phyloP scores from a whole-genome alignment of 1,139 yeast species.

The Zygoascus meyerae region DNA sequence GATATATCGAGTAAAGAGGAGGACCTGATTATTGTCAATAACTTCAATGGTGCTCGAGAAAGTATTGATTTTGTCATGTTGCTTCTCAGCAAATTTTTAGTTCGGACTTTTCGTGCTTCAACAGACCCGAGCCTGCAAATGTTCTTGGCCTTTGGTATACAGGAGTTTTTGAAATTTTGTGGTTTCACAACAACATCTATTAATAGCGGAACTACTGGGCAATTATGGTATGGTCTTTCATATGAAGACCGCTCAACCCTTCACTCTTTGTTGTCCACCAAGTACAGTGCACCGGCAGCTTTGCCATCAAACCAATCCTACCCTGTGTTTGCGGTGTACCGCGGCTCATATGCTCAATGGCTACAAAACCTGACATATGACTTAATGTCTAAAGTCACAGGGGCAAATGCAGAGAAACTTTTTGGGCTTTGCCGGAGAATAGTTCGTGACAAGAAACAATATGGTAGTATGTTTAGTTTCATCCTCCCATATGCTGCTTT shows the following conservation, averaged over 20 bases:
- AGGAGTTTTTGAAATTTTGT: slow-evolving; percentile 68
- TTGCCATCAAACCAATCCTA: slow-evolving; percentile 29
- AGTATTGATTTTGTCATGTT: slow-evolving; percentile 57
- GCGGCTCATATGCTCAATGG: slow-evolving; percentile 52
- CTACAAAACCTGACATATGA: slow-evolving; percentile 62
- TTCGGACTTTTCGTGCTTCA: slow-evolving; percentile 83
- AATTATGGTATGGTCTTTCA: slow-evolving; percentile 57
- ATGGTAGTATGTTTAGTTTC: slow-evolving; percentile 60
- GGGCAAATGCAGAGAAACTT: slow-evolving; percentile 44
- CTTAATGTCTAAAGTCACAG: slow-evolving; percentile 44
- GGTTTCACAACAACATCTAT: slow-evolving; percentile 39
- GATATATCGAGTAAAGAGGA: slow-evolving; percentile 31
- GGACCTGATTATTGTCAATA: slow-evolving; percentile 49
- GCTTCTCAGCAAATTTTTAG: slow-evolving; percentile 62
- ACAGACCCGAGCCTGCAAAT: slow-evolving; percentile 82
- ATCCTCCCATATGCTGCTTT: slow-evolving; percentile 76
- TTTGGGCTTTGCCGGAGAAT: slow-evolving; percentile 62
- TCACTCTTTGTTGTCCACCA: slow-evolving; percentile 68
- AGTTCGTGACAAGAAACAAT: slow-evolving; percentile 56
- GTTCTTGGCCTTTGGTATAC: slow-evolving; percentile 84
- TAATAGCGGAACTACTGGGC: slow-evolving; percentile 7
- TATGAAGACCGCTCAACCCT: slow-evolving; percentile 69
- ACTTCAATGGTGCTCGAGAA: slow-evolving; percentile 60
- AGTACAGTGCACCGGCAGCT: slow-evolving; percentile 53
- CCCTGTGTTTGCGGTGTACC: slow-evolving; percentile 45